Base-by-base conservation (phyloP, 768 basidiomycete species). In the Calocera cornea region DNA sequence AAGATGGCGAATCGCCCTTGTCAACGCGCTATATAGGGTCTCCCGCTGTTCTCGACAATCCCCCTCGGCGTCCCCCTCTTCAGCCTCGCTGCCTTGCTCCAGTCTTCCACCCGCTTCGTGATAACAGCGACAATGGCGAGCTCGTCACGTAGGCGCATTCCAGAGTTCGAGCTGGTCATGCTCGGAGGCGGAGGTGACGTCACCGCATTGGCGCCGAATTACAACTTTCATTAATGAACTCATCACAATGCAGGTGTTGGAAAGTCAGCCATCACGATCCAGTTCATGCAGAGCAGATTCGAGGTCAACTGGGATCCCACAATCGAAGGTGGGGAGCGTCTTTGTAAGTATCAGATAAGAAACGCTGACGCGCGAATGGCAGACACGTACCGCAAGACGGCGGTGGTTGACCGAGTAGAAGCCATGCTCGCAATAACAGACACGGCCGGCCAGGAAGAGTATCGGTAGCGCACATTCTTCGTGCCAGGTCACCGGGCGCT, bases 381-480 rank as follows among this genome's bases (percentile, higher is more conserved):
- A 93, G 94, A 98, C 76, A 97, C 94, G 47, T 98, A 97, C 80
- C 84, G 95, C 71, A 98, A 97, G 76, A 93, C 95, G 75, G 95
- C 92, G 70, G 88, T 95, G 36, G 92, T 98, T 71, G 95, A 98
- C 78, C 94, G 95, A n/a, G 92, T 97, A 77, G 92, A 97, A n/a
- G 94, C 93, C 24, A 83, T 97, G 64, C 86, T 97, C 68, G 95
- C 97, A 75, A 94, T 98, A 65, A 84, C 97, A 70, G 95, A 97
- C 79, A 97, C 95, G 17, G 95, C 95, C 65, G 95, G 95, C 36
- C 95, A 97, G 77, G 95, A 98, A 77, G 95, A 98, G 82, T 98
- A 97, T 73, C 92, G 92, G 92, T 93, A 68, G 66, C 88, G 83
- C 22, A 29, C 14, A 44, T 50, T 67, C 67, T 49, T 29, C 47